Percentiles rank a stretch among this genome's conserved stretches.
Conservation (phyloP, 208 protist species). For the Wallacemonas sp. region DNA sequence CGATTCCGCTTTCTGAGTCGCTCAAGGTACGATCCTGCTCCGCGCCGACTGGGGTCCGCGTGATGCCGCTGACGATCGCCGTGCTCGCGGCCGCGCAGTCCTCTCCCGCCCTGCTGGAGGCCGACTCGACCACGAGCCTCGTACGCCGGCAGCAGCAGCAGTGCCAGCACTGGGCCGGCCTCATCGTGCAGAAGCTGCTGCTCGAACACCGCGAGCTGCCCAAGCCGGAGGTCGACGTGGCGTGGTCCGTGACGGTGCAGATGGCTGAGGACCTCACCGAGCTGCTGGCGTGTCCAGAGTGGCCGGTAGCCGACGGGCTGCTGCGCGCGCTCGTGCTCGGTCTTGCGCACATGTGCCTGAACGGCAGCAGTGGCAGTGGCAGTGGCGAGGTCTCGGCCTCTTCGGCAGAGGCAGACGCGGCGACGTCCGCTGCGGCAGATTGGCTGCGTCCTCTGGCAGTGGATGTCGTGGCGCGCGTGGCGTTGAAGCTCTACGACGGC, state of each 20-base stretch:
- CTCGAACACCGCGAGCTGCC: conserved; percentile 22
- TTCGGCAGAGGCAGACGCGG: not conserved
- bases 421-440: conserved; percentile 18
- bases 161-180: conserved; percentile 47
- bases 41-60: conserved; percentile 31
- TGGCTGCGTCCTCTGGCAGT: conserved; percentile 45
- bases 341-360: conserved; percentile 39
- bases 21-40: conserved; percentile 41
- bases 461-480: conserved; percentile 66
- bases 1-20: conserved; percentile 40
- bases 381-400: not conserved
- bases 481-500: conserved; percentile 48
- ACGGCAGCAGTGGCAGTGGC: not conserved
- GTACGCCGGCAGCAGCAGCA: conserved; percentile 40
- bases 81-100: conserved; percentile 81
- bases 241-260: conserved; percentile 33
- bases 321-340: conserved; percentile 51
- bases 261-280: conserved; percentile 77
- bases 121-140: conserved; percentile 27
- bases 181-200: conserved; percentile 48
- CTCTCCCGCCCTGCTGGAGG: conserved; percentile 21
- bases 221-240: conserved; percentile 40
- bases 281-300: conserved; percentile 70
- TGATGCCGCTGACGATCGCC: conserved; percentile 65
- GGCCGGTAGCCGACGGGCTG: conserved; percentile 71